Percentiles rank a stretch among this genome's conserved stretches.
Conservation (phyloP, 2,329 filamentous ascomycete genomes). For the Sporothrix inflata region DNA sequence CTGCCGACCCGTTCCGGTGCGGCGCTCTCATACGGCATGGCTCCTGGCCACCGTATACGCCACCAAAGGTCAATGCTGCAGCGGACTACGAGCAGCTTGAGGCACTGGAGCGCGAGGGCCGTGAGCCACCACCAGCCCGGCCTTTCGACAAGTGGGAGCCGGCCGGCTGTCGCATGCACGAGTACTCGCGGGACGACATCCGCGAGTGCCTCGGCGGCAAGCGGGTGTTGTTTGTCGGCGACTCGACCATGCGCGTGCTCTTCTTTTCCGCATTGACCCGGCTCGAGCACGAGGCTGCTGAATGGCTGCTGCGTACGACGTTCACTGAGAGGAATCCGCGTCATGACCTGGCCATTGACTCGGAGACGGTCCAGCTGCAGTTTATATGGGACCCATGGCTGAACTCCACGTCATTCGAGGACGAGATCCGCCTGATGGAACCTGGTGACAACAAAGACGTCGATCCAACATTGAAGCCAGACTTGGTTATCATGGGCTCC, state of each 20-base stretch:
- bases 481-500: slow-evolving; percentile 56
- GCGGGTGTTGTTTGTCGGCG: slow-evolving; percentile 62
- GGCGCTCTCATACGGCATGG: slow-evolving; percentile 54
- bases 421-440: slow-evolving; percentile 47
- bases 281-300: slow-evolving; percentile 48
- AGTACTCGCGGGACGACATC: slow-evolving; percentile 58
- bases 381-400: slow-evolving; percentile 68
- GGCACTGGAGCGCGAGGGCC: slow-evolving; percentile 3
- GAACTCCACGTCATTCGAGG: slow-evolving; percentile 51
- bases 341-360: slow-evolving; percentile 49
- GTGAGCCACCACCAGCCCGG: slow-evolving; percentile 35
- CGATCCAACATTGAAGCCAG: slow-evolving; percentile 42
- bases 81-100: slow-evolving; percentile 29
- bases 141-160: slow-evolving; percentile 60
- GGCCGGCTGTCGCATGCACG: slow-evolving; percentile 60
- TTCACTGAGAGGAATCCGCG: slow-evolving; percentile 47
- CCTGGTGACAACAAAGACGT: slow-evolving; percentile 33
- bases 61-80: slow-evolving; percentile 15
- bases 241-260: slow-evolving; percentile 62
- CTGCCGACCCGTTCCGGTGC: slow-evolving; percentile 57
- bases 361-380: slow-evolving; percentile 52
- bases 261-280: slow-evolving; percentile 61
- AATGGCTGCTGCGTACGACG: slow-evolving; percentile 42
- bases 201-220: slow-evolving; percentile 55
- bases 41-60: slow-evolving; percentile 49